Base-by-base conservation (phyloP, 768 basidiomycete species). In the Floccularia luteovirens region DNA sequence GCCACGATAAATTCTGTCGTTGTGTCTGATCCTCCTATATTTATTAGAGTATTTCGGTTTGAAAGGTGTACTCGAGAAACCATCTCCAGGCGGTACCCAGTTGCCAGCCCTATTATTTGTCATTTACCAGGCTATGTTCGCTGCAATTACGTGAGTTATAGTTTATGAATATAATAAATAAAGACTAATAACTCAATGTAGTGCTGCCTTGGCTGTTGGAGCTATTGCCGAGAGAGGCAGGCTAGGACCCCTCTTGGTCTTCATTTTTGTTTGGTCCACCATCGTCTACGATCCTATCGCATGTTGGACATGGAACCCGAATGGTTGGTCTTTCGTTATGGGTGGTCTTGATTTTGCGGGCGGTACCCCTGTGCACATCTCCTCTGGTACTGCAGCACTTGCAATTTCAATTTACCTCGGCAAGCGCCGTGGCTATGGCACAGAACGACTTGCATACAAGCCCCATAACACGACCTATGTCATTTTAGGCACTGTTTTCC, bases 331-430 rank as follows among this genome's bases (percentile, higher is more conserved):
- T 0, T 81, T 69, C 61, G 55, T 77, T 24, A 68, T 88, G 38
- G 93, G 90, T 12, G 86, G 83, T 43, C 82, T 90, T 40, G 89
- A 92, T 56, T 93, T 94, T 45, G 93, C 93, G 6, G 93, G 93
- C 21, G 94, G 94, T 38, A 93, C 90, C 8, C 94, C 94, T 16
- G 91, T 99, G 45, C 93, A 99, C 56, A 97, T 99, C 49, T 85
- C 86, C 13, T 93, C 90, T 12, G 94, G 94, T 34, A 81, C 81
- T 0, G 91, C 90, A 1, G 94, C 89, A 1, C 74, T 98, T 24
- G 93, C 88, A 8, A 87, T 93, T 47, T 92, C 86, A 19, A 63
- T 91, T 51, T 96, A 83, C 58, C 82, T 99, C 24, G 93, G 94
- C 28, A 90, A 85, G 52, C 82, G 93, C 38, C 70, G 84, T 23